Conservation (phyloP, 371 early-diverging fungal species). For the Scutellospora calospora region DNA sequence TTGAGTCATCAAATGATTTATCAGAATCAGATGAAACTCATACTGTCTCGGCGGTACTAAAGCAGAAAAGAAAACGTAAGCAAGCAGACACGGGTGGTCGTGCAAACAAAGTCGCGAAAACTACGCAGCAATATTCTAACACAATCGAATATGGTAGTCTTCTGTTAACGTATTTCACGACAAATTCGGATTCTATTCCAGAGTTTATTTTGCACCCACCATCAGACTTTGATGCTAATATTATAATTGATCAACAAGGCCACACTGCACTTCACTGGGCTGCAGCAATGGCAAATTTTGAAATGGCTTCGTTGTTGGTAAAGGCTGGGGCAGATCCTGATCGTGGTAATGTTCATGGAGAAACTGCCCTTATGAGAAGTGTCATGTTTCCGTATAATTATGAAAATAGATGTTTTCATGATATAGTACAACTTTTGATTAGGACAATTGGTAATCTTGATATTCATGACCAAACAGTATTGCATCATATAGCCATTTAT, state of each 20-base stretch:
- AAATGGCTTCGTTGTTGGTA: conserved; percentile 71
- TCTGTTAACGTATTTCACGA: conserved; percentile 54
- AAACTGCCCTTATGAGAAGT: conserved; percentile 86
- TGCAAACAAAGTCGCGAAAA: conserved; percentile 1
- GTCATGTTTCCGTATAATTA: conserved; percentile 86
- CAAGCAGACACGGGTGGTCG: neutral
- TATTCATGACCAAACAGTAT: conserved; percentile 74
- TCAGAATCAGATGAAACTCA: conserved; percentile 23
- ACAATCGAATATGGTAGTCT: conserved; percentile 16
- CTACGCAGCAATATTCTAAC: neutral
- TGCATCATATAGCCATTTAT: conserved; percentile 88
- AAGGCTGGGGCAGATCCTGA: conserved; percentile 71
- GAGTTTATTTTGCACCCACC: conserved; percentile 62
- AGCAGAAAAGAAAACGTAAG: conserved; percentile 1
- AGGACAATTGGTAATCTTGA: conserved; percentile 74
- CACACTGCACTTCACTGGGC: conserved; percentile 90
- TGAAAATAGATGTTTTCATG: conserved; percentile 80
- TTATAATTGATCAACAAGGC: conserved; percentile 83
- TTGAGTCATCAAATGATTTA: conserved; percentile 38
- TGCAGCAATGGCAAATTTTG: conserved; percentile 77
- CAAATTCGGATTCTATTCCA: conserved; percentile 65
- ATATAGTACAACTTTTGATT: conserved; percentile 75
- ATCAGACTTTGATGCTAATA: conserved; percentile 69
- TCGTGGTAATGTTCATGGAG: conserved; percentile 73
- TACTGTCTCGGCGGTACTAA: neutral